Evolutionary conservation across 768 basidiomycete species (phyloP), one percentile per base, ranked within the genome.

Genomic region (Kwoniella europaea): DNA sequence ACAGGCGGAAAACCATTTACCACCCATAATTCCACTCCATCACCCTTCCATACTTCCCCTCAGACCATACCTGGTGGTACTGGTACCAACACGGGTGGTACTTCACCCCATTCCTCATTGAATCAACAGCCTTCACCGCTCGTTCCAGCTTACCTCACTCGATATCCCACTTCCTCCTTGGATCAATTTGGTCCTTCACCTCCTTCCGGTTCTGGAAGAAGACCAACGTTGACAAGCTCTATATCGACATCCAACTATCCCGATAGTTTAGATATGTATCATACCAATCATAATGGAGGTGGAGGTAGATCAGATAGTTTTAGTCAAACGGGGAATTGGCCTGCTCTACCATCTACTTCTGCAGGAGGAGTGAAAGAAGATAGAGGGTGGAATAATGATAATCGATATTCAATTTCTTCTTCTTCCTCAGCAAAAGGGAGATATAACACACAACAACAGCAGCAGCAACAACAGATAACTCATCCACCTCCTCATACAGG

Each of bases 111-210:
- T 22, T 64, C 63, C 27, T 60, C 66, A 10, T 50, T 58, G 7
- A 52, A 16, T 9, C 67, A 57, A 20, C 41, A 50, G 18, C 68
- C 62, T 16, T 70, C 68, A 50, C 68, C 68, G 5, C 27, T 65
- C 9, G 68, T 43, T 16, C 68, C 68, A 57, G 46, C 68, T 18
- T 70, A 70, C 41, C 35, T 70, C 41, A 70, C 68, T 20, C 24
- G 68, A 29, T 70, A 55, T 64, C 68, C 68, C 9, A 69, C 15
- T 52, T 29, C 42, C 4, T 15, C 46, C 10, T 44, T 43, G 13
- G 41, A 44, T 61, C 42, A 55, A 55, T 55, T n/a, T 12, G 46
- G 46, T 18, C 46, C 46, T 18, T 50, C 46, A 18, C 46, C 46
- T 15, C 46, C 46, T 15, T 50, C 46, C 15, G 20, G 20, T 35